phyloP scores from a whole-genome alignment of 306 rosid genomes.

The Citrullus amarus region DNA sequence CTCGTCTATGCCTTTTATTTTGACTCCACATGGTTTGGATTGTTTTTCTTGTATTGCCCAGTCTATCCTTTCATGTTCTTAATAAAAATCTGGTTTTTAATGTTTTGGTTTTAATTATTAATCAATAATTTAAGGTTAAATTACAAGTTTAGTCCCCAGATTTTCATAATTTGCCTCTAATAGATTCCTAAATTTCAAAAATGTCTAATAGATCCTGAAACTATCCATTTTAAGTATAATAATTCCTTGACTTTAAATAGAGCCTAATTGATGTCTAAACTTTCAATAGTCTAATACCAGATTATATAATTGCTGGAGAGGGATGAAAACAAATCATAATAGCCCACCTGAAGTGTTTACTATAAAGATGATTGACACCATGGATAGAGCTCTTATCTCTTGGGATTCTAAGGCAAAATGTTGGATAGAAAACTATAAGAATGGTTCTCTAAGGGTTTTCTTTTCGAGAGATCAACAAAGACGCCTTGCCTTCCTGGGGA shows the following conservation, averaged over 20 bases:
- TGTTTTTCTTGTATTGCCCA: neutral
- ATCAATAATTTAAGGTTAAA: neutral
- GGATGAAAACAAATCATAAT: neutral
- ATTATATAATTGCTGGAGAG: neutral
- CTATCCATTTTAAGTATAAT: neutral
- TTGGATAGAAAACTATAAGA: neutral
- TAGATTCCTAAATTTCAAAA: neutral
- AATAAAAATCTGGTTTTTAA: neutral
- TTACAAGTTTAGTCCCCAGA: neutral
- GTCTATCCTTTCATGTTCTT: neutral
- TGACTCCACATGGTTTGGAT: neutral
- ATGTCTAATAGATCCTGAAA: neutral
- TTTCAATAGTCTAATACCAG: neutral
- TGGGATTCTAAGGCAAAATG: neutral
- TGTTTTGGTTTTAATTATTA: neutral
- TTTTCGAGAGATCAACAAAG: neutral
- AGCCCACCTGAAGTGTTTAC: neutral
- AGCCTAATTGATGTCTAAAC: neutral
- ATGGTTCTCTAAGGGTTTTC: neutral
- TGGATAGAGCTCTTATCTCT: neutral
- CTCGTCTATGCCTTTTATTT: neutral
- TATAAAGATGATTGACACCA: neutral
- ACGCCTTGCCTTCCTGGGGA: neutral
- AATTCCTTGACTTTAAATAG: neutral
- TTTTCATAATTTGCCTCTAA: neutral